Base-by-base conservation (phyloP, 202 grass and related monocot species). In the Tripidium arundinaceum region DNA sequence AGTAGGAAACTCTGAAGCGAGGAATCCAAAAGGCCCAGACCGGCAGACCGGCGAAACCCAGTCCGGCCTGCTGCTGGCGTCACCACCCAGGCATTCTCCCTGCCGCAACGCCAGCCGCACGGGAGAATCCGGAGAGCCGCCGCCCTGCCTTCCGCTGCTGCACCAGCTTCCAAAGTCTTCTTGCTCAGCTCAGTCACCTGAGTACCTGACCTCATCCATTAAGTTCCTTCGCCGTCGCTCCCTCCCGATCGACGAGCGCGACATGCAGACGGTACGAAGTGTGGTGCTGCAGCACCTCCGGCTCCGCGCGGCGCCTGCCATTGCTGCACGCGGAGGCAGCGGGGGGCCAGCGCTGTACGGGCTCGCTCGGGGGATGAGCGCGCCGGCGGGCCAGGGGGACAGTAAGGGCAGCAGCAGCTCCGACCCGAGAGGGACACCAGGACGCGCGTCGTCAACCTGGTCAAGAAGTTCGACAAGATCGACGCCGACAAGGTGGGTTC, bases 391-490 rank as follows among this genome's bases (percentile, higher is more conserved):
- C 34, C 25, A 45, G 18, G 76, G 57, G 11, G 63, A 37, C 6
- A 21, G 13, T 11, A 2, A n/a, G 0, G 8, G 42, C 8, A n/a
- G 36, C 11, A 8, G 41, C 2, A 11, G 10, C 29, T 27, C 65
- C 4, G 80, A 78, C 38, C 57, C 1, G 83, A 81, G 71, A 40
- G 13, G 54, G 65, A 62, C 65, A 16, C 89, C 67, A 87, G 29
- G 21, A 49, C 52, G 52, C 81, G 87, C 46, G 81, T 92, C 69
- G 37, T 92, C 2, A 43, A 82, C 9, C 74, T 92, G 42, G 87
- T 92, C 42, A 89, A 84, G 87, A 92, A 89, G 69, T 92, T 84
- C 58, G 87, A 87, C 58, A 92, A 83, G 86, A 87, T 92, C 75
- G 90, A 92, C 31, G 80, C 80, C 25, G 82, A 60, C n/a, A 92